These are phyloP conservation scores for Torulaspora microellipsoides DNA, from an alignment of 805 yeast species.

Conservation along the genomic window DNA sequence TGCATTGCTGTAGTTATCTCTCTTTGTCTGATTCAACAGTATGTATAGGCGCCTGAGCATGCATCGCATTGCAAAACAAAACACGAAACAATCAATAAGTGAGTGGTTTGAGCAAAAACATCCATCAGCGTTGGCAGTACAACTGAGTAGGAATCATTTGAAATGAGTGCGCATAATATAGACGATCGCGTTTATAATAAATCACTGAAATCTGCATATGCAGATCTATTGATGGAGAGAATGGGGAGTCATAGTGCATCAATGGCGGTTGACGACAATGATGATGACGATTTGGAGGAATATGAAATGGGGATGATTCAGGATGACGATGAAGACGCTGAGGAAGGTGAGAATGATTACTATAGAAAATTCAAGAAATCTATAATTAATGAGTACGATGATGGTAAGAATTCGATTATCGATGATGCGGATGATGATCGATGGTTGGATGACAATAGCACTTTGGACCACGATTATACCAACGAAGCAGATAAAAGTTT, in stretches of 20 bases:
- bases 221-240: constrained; percentile 16
- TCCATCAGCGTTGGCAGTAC: no score
- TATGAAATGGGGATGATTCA: constrained; percentile 17
- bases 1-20: no score
- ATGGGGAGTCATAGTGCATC: constrained; percentile 10
- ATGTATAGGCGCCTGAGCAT: no score
- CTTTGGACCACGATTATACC: constrained; percentile 20
- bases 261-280: constrained; percentile 7
- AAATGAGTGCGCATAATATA: constrained; percentile 3
- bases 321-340: constrained; percentile 13
- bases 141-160: not conserved
- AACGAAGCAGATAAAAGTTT: constrained; percentile 25
- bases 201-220: constrained; percentile 14
- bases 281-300: constrained; percentile 8
- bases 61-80: not conserved
- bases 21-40: no score
- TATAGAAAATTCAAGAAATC: constrained; percentile 17
- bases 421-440: constrained; percentile 15
- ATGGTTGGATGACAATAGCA: constrained; percentile 18
- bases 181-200: constrained; percentile 11
- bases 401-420: constrained; percentile 14
- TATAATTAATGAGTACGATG: constrained; percentile 11
- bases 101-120: no score
- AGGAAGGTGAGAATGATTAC: constrained; percentile 8
- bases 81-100: constrained; percentile 5